Base-by-base conservation (phyloP, 306 rosid genomes). In the Trifolium dubium region DNA sequence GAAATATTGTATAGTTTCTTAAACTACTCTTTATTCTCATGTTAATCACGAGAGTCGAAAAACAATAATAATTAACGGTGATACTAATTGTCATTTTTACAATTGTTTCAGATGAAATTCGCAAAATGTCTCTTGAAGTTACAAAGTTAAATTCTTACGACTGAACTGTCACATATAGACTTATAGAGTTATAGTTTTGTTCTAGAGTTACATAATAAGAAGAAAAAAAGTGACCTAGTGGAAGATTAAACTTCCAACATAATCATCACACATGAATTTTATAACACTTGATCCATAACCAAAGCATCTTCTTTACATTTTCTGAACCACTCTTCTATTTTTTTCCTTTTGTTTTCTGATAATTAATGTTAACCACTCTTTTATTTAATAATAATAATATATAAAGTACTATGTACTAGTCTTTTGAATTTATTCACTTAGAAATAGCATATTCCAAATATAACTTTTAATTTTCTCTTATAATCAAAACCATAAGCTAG, bases 401-500 rank as follows among this genome's bases (percentile, higher is more conserved):
- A 41, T 54, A 50, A 63, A 62, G 12, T 70, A 28, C 17, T 29
- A 35, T 68, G 75, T 68, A 62, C 69, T 58, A 44, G 55, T 37
- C 76, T 77, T 77, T 35, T 67, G 34, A 66, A 43, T 10, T 55
- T 29, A 60, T 43, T 43, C 58, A 10, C 55, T 63, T 32, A 23
- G 23, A 23, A 23, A 23, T 4, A 53, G 54, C 63, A 64, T 71
- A 70, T 72, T 60, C 68, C 58, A 28, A 37, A 3, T 60, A 47
- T 47, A 6, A 13, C 5, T 73, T 59, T 39, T 64, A 53, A 7
- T 32, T 59, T 31, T 32, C 62, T 23, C 19, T 41, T 18, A 10
- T 34, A 65, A 35, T 55, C 64, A 69, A 70, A 63, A 77, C 37
- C 19, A 69, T 10, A 60, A 40, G 64, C 47, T 58, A 37, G 44